Evolutionary conservation across 164 flowering plant genomes (phyloP), one percentile per base, ranked within the genome.

Genomic region (Santalum album): DNA sequence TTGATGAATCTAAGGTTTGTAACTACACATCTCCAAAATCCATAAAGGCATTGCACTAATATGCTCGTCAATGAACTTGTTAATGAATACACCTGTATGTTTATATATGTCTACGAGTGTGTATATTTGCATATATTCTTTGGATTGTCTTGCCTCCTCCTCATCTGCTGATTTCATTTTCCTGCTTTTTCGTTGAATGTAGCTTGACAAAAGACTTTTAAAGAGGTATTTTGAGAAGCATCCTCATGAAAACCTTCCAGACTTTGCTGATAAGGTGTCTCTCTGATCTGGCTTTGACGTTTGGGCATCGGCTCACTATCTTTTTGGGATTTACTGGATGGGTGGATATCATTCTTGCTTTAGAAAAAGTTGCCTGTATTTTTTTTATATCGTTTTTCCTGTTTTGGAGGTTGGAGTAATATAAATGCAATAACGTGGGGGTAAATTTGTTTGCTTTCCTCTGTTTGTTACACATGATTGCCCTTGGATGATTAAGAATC

Each of bases 181-280:
- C 0, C 51, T 29, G 21, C 3, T 43, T 6, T 72, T 62, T 65
- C 39, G 18, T 55, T 53, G 53, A 48, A 57, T 75, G 64, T 61
- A 94, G 99, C 90, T 94, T 66, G 99, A 94, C 72, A 77, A 81
- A 55, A 76, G 70, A 59, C 83, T 90, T 63, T 60, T 94, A 65
- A 73, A 64, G 72, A 80, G 58, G 56, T 87, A 73, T 60, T 90
- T 94, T 72, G 75, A 39, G n/a, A 69, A 79, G 52, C 87, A 84
- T 71, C 85, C 72, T 51, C 75, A 56, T 14, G 78, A 74, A 46
- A 57, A 82, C 32, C 81, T 87, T 23, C 99, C 99, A 54, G 85
- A 83, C 22, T 87, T 85, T 78, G 56, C 78, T 51, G 94, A 94
- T 60, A 94, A 94, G 97, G 99, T 94, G 83, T 51, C 16, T 29